A percentile compares a stretch with the other conserved stretches of the same genome.
phyloP scores from a whole-genome alignment of 805 yeast genomes.

The Saturnispora besseyi region DNA sequence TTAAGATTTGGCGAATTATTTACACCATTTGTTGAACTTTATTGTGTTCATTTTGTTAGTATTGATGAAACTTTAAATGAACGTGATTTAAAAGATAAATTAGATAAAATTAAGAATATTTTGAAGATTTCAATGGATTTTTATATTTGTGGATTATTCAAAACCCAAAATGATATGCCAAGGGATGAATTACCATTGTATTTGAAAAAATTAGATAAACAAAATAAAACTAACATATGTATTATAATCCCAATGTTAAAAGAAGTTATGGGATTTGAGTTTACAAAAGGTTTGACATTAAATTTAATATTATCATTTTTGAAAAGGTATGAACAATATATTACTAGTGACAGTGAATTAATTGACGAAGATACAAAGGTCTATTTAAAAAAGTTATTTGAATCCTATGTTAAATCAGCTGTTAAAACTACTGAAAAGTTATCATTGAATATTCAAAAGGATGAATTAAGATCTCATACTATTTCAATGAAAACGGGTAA shows the following conservation, averaged over 20 bases:
- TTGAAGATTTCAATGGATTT: conserved; percentile 50
- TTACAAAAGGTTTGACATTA: conserved; percentile 22
- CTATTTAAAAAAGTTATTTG: conserved; percentile 31
- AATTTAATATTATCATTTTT: conserved; percentile 39
- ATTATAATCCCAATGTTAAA: conserved; percentile 32
- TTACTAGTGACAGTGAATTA: conserved; percentile 25
- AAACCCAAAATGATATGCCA: conserved; percentile 35
- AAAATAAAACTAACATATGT: conserved; percentile 20
- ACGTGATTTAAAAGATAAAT: conserved; percentile 37
- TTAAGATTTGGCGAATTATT: conserved; percentile 56
- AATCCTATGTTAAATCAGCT: conserved; percentile 35
- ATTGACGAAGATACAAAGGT: conserved; percentile 6
- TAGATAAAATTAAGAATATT: conserved; percentile 37
- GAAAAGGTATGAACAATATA: conserved; percentile 35
- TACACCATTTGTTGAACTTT: conserved; percentile 39
- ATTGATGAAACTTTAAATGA: conserved; percentile 26
- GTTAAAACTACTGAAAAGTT: conserved; percentile 29
- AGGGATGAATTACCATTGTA: conserved; percentile 37
- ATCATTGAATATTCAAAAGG: conserved; percentile 29
- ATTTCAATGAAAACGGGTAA: conserved; percentile 63
- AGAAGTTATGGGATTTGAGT: conserved; percentile 36
- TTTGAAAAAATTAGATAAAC: conserved; percentile 27
- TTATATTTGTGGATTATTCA: conserved; percentile 46
- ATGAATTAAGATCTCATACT: conserved; percentile 36
- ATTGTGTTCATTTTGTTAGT: conserved; percentile 34